These are phyloP conservation scores for Viridothelium virens DNA, from an alignment of 495 filamentous ascomycete genomes.

Conservation along the genomic window DNA sequence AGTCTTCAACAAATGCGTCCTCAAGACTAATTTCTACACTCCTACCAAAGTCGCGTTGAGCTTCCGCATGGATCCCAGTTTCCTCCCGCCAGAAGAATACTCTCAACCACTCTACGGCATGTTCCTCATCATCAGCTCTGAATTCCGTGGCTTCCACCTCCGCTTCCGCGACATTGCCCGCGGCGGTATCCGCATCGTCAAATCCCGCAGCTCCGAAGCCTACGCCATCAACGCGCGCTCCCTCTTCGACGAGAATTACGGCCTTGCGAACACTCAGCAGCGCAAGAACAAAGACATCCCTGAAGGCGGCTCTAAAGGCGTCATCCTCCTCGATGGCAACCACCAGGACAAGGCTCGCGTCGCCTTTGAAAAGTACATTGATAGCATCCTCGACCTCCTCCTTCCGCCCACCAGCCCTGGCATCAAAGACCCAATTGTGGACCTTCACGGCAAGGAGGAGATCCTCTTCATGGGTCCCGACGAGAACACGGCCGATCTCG, in stretches of 20 bases:
- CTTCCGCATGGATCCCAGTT: constrained; percentile 84
- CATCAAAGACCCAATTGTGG: constrained; percentile 97
- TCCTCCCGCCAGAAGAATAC: constrained; percentile 87
- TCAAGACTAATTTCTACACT: constrained; percentile 99
- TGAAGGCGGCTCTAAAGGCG: constrained; percentile 97
- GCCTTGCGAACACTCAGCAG: constrained; percentile 95
- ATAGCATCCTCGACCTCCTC: constrained; percentile 91
- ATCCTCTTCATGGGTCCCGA: constrained; percentile 98
- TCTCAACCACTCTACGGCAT: constrained; percentile 91
- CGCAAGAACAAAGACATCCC: constrained; percentile 99
- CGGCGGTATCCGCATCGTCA: constrained; percentile 96
- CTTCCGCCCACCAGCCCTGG: constrained; percentile 83
- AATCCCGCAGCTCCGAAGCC: constrained; percentile 87
- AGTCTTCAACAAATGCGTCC: constrained; percentile 78
- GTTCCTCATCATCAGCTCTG: constrained; percentile 95
- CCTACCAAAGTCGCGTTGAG: constrained; percentile 97
- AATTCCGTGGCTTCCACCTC: constrained; percentile 94
- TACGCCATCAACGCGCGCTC: constrained; percentile 94
- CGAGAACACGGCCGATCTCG: constrained; percentile 95
- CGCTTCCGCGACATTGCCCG: constrained; percentile 96
- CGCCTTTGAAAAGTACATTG: constrained; percentile 99
- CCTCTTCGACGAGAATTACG: constrained; percentile 97
- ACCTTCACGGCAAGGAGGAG: constrained; percentile 86
- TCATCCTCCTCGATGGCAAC: constrained; percentile 85
- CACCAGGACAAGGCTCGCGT: constrained; percentile 87